phyloP scores from a whole-genome alignment of 371 early-diverging fungal species.

The Mortierella sp. region DNA sequence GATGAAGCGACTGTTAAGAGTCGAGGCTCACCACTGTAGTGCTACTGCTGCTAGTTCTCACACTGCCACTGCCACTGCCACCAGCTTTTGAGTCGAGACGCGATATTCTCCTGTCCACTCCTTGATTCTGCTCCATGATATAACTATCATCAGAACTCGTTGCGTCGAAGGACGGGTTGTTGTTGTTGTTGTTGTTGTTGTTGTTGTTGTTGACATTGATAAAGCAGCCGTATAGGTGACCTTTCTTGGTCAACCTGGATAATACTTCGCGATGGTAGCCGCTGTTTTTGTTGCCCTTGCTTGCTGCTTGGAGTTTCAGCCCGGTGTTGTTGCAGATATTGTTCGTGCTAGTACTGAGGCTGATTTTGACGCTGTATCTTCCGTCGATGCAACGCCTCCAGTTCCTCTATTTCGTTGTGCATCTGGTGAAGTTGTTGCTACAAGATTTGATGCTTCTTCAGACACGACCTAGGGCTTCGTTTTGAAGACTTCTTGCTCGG shows the following conservation, averaged over 20 bases:
- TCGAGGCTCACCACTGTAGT: slow-evolving; percentile 3
- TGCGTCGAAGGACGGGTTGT: slow-evolving; percentile 34
- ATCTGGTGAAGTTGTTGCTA: slow-evolving; percentile 42
- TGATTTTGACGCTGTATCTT: slow-evolving; percentile 2
- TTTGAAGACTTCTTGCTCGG: slow-evolving; percentile 2
- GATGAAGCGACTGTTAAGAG: slow-evolving; percentile 15
- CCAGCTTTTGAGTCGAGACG: slow-evolving; percentile 3
- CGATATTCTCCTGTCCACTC: background rate
- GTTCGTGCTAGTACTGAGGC: slow-evolving; percentile 3
- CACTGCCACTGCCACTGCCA: background rate
- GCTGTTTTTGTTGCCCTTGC: slow-evolving; percentile 2
- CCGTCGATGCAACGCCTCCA: slow-evolving; percentile 9
- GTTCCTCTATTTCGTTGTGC: slow-evolving; percentile 37
- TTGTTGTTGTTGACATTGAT: slow-evolving; percentile 4
- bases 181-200: slow-evolving; percentile 31
- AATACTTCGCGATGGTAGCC: background rate
- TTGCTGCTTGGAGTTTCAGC: background rate
- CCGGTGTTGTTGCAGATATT: slow-evolving; percentile 8
- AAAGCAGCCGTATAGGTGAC: background rate
- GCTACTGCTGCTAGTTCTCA: slow-evolving; percentile 10
- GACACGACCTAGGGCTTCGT: slow-evolving; percentile 19
- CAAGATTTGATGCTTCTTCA: slow-evolving; percentile 47
- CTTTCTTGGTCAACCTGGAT: slow-evolving; percentile 3
- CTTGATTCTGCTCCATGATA: background rate
- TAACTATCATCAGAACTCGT: slow-evolving; percentile 12